phyloP scores from a whole-genome alignment of 1,139 yeast genomes.

The Taphrina populina region DNA sequence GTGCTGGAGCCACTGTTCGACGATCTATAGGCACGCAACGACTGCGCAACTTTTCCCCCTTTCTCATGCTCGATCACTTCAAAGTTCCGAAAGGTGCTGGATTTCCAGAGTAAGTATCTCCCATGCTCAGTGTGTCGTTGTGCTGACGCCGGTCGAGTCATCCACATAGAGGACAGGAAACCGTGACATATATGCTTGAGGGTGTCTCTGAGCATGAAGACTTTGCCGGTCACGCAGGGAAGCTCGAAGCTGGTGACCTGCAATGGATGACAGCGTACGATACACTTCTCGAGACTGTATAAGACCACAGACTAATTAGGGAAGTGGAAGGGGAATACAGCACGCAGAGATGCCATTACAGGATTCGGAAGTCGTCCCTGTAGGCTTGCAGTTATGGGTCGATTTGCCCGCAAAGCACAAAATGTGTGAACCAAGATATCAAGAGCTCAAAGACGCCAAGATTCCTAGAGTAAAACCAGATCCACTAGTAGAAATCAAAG shows the following conservation, averaged over 20 bases:
- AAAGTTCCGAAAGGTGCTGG: slow-evolving; percentile 64
- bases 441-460: slow-evolving; percentile 71
- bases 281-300: too few relatives aligned
- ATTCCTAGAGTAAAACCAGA: slow-evolving; percentile 68
- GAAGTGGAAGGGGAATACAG: slow-evolving; percentile 65
- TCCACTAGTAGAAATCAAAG: slow-evolving; percentile 66
- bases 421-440: slow-evolving; percentile 70
- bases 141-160: too few relatives aligned
- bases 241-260: slow-evolving; percentile 77
- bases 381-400: slow-evolving; percentile 90
- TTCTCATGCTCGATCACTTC: slow-evolving; percentile 81
- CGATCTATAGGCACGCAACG: slow-evolving; percentile 72
- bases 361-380: slow-evolving; percentile 48
- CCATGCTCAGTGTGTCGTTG: too few relatives aligned
- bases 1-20: slow-evolving; percentile 82
- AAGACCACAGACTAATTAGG: too few relatives aligned
- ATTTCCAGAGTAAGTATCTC: slow-evolving; percentile 64
- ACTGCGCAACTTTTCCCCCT: slow-evolving; percentile 75
- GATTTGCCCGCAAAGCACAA: slow-evolving; percentile 74
- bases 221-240: slow-evolving; percentile 79
- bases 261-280: slow-evolving; percentile 83
- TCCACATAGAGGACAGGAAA: slow-evolving; percentile 90
- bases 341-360: slow-evolving; percentile 45
- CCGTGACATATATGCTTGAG: slow-evolving; percentile 68
- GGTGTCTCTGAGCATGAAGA: slow-evolving; percentile 90